These are phyloP conservation scores for Diaporthe aspalathi DNA, from an alignment of 2,329 filamentous ascomycete genomes.

Conservation along the genomic window DNA sequence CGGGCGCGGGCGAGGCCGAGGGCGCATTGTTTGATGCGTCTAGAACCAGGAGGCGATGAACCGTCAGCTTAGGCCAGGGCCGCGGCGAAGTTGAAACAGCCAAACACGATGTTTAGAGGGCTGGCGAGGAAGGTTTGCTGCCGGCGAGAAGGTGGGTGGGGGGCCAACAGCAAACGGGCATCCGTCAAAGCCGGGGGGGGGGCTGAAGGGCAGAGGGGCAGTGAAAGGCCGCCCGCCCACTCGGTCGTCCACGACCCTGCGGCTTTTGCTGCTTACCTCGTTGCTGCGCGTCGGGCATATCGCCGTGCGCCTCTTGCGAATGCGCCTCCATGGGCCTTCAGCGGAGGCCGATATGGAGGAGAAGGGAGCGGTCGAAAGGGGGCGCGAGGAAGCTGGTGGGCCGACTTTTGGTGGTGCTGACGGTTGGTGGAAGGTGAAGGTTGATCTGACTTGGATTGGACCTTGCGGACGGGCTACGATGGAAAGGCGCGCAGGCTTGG, in stretches of 20 bases:
- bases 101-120: neutral
- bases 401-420: slow-evolving; percentile 32
- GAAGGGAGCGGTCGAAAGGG: slow-evolving; percentile 3
- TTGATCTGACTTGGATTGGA: slow-evolving; percentile 34
- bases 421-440: slow-evolving; percentile 31
- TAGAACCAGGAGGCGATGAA: neutral
- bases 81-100: slow-evolving; percentile 9
- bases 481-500: slow-evolving; percentile 20
- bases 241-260: slow-evolving; percentile 2
- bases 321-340: slow-evolving; percentile 34
- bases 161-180: slow-evolving; percentile 25
- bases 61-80: slow-evolving; percentile 20
- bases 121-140: slow-evolving; percentile 12
- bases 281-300: slow-evolving; percentile 29
- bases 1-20: neutral
- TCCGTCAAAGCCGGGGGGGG: slow-evolving; percentile 33
- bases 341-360: neutral
- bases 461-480: slow-evolving; percentile 25
- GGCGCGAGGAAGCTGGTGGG: slow-evolving; percentile 8
- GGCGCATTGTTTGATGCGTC: slow-evolving; percentile 35
- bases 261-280: slow-evolving; percentile 35
- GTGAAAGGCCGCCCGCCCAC: neutral
- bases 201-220: slow-evolving; percentile 30
- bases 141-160: neutral
- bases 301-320: slow-evolving; percentile 38